A percentile compares a stretch with the other conserved stretches of the same genome.
These are phyloP conservation scores for Fusarium aywerte DNA, from an alignment of 2,329 filamentous ascomycete genomes.

Conservation along the genomic window DNA sequence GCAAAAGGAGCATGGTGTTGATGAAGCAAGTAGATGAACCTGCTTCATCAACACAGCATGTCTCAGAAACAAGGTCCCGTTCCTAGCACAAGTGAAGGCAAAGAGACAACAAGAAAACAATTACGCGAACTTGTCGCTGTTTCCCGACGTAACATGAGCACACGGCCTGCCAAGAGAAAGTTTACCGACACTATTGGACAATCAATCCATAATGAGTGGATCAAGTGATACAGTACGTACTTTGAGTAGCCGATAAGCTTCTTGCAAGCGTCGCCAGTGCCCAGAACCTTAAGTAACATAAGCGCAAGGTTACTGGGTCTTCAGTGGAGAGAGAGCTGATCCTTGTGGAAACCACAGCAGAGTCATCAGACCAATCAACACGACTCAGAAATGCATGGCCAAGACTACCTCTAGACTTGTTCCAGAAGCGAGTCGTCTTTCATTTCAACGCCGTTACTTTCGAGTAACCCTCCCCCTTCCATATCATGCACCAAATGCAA, in stretches of 20 bases:
- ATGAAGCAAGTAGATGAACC: neutral
- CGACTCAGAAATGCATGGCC: constrained; percentile 7
- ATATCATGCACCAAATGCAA: constrained; percentile 1
- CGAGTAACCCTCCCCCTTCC: neutral
- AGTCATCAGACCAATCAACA: constrained; percentile 21
- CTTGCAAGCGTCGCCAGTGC: constrained; percentile 30
- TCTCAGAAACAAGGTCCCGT: neutral
- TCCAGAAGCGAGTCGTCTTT: constrained; percentile 21
- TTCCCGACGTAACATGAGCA: constrained; percentile 11
- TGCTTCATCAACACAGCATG: neutral
- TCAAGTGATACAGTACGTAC: constrained; percentile 19
- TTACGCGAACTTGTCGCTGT: constrained; percentile 6
- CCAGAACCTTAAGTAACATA: constrained; percentile 41
- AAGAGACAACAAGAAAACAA: constrained; percentile 2
- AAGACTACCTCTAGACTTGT: constrained; percentile 32
- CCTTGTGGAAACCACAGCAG: neutral
- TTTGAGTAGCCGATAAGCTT: constrained; percentile 42
- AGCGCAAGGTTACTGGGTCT: constrained; percentile 32
- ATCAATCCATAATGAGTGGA: constrained; percentile 1
- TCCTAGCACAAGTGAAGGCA: neutral
- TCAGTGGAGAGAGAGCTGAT: constrained; percentile 18
- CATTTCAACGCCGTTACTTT: neutral
- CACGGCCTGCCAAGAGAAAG: constrained; percentile 15
- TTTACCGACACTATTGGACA: constrained; percentile 26
- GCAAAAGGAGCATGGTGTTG: neutral